Conservation (phyloP, 2,329 filamentous ascomycete species). For the Pseudovirgaria hyperparasitica region DNA sequence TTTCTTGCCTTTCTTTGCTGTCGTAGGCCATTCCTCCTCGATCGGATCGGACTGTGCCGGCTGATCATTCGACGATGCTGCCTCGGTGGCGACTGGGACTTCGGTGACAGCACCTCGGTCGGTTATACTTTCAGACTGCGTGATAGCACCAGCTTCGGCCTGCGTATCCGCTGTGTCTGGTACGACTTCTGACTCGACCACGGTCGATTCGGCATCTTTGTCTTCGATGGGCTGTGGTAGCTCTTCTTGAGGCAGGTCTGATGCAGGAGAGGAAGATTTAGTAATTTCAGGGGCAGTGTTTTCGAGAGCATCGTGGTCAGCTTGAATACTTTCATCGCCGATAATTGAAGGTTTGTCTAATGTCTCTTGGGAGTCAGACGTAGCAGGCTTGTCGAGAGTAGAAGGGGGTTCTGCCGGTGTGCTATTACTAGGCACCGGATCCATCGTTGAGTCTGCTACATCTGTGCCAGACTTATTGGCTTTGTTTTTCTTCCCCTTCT, state of each 20-base stretch:
- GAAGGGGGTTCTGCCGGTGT: constrained; percentile 3
- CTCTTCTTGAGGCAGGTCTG: constrained; percentile 3
- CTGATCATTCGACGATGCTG: constrained; percentile 9
- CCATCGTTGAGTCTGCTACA: not conserved
- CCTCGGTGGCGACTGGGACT: constrained; percentile 1
- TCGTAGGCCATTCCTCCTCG: constrained; percentile 11
- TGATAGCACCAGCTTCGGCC: not conserved
- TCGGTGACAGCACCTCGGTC: not conserved
- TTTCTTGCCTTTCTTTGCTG: constrained; percentile 14
- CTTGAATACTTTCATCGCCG: too few species aligned
- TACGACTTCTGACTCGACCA: not conserved
- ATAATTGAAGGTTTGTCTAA: too few species aligned
- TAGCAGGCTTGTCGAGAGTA: not conserved
- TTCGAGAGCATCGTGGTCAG: constrained; percentile 2
- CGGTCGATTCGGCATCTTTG: not conserved
- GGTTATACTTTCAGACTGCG: not conserved
- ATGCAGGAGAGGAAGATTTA: too few species aligned
- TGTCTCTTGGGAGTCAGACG: too few species aligned
- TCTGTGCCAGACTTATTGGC: not conserved
- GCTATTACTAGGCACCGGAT: constrained; percentile 1
- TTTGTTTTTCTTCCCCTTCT: constrained; percentile 13
- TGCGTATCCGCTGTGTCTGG: not conserved
- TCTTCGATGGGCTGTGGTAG: constrained; percentile 3
- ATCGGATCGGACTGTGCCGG: constrained; percentile 8
- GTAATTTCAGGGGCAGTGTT: too few species aligned